These are phyloP conservation scores for Epichloe baconii DNA, from an alignment of 2,329 filamentous ascomycete species.

Conservation along the genomic window DNA sequence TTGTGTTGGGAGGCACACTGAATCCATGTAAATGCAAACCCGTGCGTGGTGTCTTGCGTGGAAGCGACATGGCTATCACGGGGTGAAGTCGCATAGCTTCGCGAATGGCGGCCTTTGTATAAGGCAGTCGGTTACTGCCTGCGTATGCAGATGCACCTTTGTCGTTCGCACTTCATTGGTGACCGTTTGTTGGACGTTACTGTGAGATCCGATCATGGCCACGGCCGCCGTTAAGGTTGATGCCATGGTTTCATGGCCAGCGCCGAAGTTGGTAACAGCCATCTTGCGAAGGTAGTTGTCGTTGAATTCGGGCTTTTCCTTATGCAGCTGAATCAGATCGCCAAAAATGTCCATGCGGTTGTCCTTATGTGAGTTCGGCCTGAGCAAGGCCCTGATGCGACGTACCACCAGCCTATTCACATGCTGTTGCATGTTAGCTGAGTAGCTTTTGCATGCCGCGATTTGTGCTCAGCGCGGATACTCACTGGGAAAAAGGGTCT, in stretches of 20 bases:
- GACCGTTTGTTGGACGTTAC: constrained; percentile 19
- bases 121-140: constrained; percentile 6
- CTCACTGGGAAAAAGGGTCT: constrained; percentile 36
- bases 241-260: constrained; percentile 41
- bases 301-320: constrained; percentile 30
- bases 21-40: constrained; percentile 26
- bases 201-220: constrained; percentile 31
- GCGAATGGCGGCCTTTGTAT: constrained; percentile 29
- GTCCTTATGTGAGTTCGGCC: constrained; percentile 18
- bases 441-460: not conserved
- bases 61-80: constrained; percentile 37
- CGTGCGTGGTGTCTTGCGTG: constrained; percentile 28
- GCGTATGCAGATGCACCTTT: constrained; percentile 6
- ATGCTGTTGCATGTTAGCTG: constrained; percentile 14
- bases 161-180: constrained; percentile 18
- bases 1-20: constrained; percentile 30
- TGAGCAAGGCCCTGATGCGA: constrained; percentile 19
- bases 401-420: constrained; percentile 21
- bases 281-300: constrained; percentile 36
- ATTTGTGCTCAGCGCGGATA: not conserved
- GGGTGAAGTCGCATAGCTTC: constrained; percentile 38
- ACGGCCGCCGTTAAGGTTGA: constrained; percentile 37
- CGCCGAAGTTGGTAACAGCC: constrained; percentile 42
- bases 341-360: constrained; percentile 27
- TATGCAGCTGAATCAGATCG: constrained; percentile 34